These are phyloP conservation scores for Cytidiella melzeri DNA, from an alignment of 768 basidiomycete genomes.

Conservation along the genomic window DNA sequence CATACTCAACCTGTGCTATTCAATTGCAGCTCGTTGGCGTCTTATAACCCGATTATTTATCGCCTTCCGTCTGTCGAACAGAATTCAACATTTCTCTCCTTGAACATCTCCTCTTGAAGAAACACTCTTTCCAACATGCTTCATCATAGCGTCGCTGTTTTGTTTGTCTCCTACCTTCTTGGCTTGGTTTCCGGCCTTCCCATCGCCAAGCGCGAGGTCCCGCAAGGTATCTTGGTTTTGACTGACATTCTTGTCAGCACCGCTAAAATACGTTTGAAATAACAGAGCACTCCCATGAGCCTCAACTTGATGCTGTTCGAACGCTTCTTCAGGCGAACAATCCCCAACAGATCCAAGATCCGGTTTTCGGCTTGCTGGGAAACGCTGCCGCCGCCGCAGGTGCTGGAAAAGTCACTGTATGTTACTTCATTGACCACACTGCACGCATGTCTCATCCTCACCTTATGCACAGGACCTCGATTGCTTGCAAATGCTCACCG, in stretches of 20 bases:
- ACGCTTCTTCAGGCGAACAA: slow-evolving; percentile 47
- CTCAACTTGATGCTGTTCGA: slow-evolving; percentile 46
- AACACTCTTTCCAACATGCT: slow-evolving; percentile 26
- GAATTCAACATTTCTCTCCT: slow-evolving; percentile 8
- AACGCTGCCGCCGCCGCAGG: slow-evolving; percentile 56
- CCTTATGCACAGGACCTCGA: slow-evolving; percentile 38
- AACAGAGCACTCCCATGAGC: slow-evolving; percentile 61
- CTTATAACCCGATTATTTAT: background rate
- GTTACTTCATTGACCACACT: slow-evolving; percentile 9
- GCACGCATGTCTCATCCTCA: background rate
- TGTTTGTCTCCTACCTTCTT: slow-evolving; percentile 32
- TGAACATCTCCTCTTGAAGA: slow-evolving; percentile 2
- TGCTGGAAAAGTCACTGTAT: slow-evolving; percentile 46
- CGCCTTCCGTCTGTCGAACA: background rate
- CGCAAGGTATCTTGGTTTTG: slow-evolving; percentile 42
- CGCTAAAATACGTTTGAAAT: background rate
- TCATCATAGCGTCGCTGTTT: slow-evolving; percentile 29
- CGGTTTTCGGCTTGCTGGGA: slow-evolving; percentile 59
- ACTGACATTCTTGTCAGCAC: background rate
- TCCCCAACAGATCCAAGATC: slow-evolving; percentile 50
- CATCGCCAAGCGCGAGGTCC: slow-evolving; percentile 49
- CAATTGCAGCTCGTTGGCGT: slow-evolving; percentile 18
- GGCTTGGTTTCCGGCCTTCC: slow-evolving; percentile 34
- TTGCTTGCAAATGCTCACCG: slow-evolving; percentile 60
- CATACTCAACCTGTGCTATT: too few species aligned